Percentiles rank a stretch among this genome's conserved stretches.
phyloP scores from a whole-genome alignment of 257 asterid species.

The Solanum chilense region DNA sequence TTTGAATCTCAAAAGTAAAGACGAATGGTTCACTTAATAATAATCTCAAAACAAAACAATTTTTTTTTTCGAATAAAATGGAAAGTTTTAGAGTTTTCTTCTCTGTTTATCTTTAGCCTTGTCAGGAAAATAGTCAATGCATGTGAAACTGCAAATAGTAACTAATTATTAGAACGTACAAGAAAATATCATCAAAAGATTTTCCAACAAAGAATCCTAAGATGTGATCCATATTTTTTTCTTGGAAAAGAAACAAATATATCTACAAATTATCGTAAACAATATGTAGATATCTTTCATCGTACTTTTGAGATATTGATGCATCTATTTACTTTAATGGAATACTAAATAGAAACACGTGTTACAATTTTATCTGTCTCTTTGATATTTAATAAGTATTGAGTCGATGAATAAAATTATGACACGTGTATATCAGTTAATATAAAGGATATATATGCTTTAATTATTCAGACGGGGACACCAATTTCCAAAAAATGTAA shows the following conservation, averaged over 20 bases:
- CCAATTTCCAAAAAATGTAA: no score
- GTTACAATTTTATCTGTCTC: no score
- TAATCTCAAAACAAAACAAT: background rate
- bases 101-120: background rate
- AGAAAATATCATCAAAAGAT: background rate
- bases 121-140: background rate
- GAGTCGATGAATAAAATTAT: fast-evolving
- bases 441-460: no score
- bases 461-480: fast-evolving
- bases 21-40: background rate
- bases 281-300: fast-evolving
- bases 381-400: no score
- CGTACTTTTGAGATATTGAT: no score
- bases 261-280: fast-evolving
- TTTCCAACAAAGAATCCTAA: background rate
- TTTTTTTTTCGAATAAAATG: background rate
- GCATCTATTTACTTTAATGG: fast-evolving
- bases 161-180: background rate
- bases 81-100: background rate
- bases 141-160: background rate
- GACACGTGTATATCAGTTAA: no score
- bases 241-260: no score
- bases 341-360: no score
- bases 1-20: background rate
- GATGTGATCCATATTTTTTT: background rate